Percentiles rank a stretch among this genome's conserved stretches.
These are phyloP conservation scores for Colletotrichum lindemuthianum DNA, from an alignment of 2,329 filamentous ascomycete genomes.

Conservation along the genomic window DNA sequence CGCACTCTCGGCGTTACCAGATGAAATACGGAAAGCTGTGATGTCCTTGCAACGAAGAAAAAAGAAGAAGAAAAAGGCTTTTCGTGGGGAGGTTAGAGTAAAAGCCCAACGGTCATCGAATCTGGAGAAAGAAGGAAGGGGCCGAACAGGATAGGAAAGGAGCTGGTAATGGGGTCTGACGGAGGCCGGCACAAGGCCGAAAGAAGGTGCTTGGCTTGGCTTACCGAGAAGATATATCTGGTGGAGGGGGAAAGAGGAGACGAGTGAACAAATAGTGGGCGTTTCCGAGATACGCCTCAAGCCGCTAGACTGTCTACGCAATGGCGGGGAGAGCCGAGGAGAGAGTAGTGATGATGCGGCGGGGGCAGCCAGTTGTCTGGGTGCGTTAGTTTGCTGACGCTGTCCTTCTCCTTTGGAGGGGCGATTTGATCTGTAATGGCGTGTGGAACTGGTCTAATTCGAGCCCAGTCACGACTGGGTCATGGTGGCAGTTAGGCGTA, in stretches of 20 bases:
- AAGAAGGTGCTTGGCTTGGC: constrained; percentile 29
- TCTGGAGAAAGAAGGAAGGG: constrained; percentile 13
- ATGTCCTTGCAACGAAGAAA: neutral
- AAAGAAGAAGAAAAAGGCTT: neutral
- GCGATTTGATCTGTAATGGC: constrained; percentile 5
- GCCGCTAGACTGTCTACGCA: constrained; percentile 19
- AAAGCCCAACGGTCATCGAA: constrained; percentile 13
- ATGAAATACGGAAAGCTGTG: neutral
- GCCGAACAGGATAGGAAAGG: constrained; percentile 2
- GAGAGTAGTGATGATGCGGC: constrained; percentile 6
- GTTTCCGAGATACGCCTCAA: constrained; percentile 27
- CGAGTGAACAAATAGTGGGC: constrained; percentile 21
- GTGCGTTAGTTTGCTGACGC: neutral
- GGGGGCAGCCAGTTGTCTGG: constrained; percentile 1
- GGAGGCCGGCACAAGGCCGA: constrained; percentile 14
- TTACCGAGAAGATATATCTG: constrained; percentile 19
- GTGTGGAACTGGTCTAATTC: constrained; percentile 13
- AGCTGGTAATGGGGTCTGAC: neutral
- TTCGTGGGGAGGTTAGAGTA: neutral
- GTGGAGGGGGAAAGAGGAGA: constrained; percentile 18
- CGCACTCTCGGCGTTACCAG: constrained; percentile 4
- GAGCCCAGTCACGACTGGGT: constrained; percentile 8
- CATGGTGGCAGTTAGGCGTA: neutral
- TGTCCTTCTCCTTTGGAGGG: no score
- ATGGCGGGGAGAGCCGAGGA: constrained; percentile 6